Percentiles rank a stretch among this genome's conserved stretches.
Evolutionary conservation across 306 rosid genomes (phyloP).

Genomic region (Arachis stenosperma): DNA sequence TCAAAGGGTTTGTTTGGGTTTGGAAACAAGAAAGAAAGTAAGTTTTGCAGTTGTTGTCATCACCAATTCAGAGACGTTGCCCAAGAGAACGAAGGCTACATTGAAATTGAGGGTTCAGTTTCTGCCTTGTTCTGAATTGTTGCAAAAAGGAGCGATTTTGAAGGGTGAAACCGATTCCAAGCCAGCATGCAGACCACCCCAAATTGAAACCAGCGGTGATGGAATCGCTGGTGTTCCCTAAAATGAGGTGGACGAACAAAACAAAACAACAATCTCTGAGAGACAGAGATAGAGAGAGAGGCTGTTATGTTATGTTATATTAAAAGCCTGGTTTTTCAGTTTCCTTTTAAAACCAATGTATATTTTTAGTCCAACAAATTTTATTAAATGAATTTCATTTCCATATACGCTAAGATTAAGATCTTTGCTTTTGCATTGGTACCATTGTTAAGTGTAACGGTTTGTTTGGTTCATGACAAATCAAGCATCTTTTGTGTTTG

Average conservation of each 20-base stretch:
- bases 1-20: slow-evolving; percentile 37
- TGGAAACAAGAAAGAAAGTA: slow-evolving; percentile 32
- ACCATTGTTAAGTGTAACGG: too few relatives aligned
- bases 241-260: slow-evolving; percentile 32
- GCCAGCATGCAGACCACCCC: not conserved
- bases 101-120: not conserved
- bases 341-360: not conserved
- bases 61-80: slow-evolving; percentile 13
- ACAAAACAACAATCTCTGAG: not conserved
- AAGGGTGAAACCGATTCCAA: slow-evolving; percentile 8
- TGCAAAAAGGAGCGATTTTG: slow-evolving; percentile 35
- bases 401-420: not conserved
- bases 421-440: not conserved
- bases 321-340: too few relatives aligned
- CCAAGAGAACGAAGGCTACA: slow-evolving; percentile 21
- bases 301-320: too few relatives aligned
- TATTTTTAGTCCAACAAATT: too few relatives aligned
- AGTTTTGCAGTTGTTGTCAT: slow-evolving; percentile 30
- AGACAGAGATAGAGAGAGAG: too few relatives aligned
- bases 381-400: too few relatives aligned
- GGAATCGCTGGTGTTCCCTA: slow-evolving; percentile 39
- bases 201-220: slow-evolving; percentile 2
- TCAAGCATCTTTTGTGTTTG: too few relatives aligned
- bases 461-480: too few relatives aligned
- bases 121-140: not conserved